Conservation (phyloP, 2,329 filamentous ascomycete genomes). For the Trichoderma sp. region DNA sequence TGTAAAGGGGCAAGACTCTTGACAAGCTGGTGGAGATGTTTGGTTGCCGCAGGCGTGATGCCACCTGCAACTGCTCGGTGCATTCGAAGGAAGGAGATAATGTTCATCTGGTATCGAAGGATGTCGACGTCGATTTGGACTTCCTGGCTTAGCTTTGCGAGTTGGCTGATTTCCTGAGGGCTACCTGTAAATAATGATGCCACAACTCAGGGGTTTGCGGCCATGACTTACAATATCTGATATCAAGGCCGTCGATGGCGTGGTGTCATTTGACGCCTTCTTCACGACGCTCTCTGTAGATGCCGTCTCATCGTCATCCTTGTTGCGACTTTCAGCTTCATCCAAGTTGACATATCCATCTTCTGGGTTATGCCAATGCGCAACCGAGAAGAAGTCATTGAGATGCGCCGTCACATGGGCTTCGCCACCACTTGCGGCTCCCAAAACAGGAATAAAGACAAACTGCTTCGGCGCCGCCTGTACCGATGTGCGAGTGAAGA, state of each 20-base stretch:
- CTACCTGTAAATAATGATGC: conserved; percentile 18
- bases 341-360: conserved; percentile 77
- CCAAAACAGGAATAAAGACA: conserved; percentile 73
- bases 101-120: conserved; percentile 79
- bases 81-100: conserved; percentile 81
- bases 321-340: conserved; percentile 42
- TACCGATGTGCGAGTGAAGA: conserved; percentile 72
- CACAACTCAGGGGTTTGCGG: background rate
- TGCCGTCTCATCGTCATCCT: conserved; percentile 33
- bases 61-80: conserved; percentile 81
- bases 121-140: conserved; percentile 74
- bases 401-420: conserved; percentile 55
- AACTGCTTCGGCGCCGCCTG: conserved; percentile 75
- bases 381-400: conserved; percentile 85
- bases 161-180: conserved; percentile 53
- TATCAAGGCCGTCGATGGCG: conserved; percentile 37
- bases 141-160: conserved; percentile 57
- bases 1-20: conserved; percentile 79
- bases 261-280: conserved; percentile 28
- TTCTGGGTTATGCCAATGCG: conserved; percentile 73
- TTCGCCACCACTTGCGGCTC: conserved; percentile 44
- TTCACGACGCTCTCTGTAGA: conserved; percentile 49
- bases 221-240: conserved; percentile 42
- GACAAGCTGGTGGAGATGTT: conserved; percentile 68
- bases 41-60: conserved; percentile 74